Percentiles rank a stretch among this genome's conserved stretches.
These are phyloP conservation scores for Plasmopara halstedii DNA, from an alignment of 352 stramenopile genomes.

Conservation along the genomic window DNA sequence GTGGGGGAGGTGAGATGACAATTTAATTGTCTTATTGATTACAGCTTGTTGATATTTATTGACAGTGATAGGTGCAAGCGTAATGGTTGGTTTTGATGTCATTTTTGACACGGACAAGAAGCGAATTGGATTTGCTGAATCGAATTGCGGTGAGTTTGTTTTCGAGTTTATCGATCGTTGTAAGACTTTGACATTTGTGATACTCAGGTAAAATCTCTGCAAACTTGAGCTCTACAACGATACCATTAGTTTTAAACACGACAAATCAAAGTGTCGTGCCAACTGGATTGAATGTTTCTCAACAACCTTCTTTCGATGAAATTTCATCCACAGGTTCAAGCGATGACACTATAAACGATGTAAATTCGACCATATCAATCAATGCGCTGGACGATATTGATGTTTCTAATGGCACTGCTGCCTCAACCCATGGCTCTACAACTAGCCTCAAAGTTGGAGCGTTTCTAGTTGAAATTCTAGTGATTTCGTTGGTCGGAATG, in stretches of 20 bases:
- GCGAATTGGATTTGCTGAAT: slow-evolving; percentile 72
- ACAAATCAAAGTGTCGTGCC: neutral
- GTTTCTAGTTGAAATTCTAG: slow-evolving; percentile 47
- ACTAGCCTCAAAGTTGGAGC: slow-evolving; percentile 10
- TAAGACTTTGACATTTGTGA: neutral
- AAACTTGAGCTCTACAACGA: slow-evolving; percentile 7
- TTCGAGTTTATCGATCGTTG: neutral
- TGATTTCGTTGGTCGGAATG: slow-evolving; percentile 51
- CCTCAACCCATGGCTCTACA: slow-evolving; percentile 5
- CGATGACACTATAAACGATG: slow-evolving; percentile 7
- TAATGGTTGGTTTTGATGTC: slow-evolving; percentile 78
- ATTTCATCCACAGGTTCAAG: slow-evolving; percentile 1
- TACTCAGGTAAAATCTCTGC: slow-evolving; percentile 13
- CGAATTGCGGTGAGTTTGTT: slow-evolving; percentile 42
- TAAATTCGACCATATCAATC: slow-evolving; percentile 10
- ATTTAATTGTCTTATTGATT: neutral
- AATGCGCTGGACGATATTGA: slow-evolving; percentile 1
- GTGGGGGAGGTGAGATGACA: slow-evolving; percentile 43
- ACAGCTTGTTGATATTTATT: neutral
- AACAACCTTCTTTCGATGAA: slow-evolving; percentile 1
- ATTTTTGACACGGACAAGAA: slow-evolving; percentile 76
- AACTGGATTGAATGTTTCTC: neutral
- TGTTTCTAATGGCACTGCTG: neutral
- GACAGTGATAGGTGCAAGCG: slow-evolving; percentile 67
- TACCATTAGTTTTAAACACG: slow-evolving; percentile 2